Percentiles rank a stretch among this genome's conserved stretches.
These are phyloP conservation scores for Lachnellula willkommii DNA, from an alignment of 2,329 filamentous ascomycete species.

Conservation along the genomic window DNA sequence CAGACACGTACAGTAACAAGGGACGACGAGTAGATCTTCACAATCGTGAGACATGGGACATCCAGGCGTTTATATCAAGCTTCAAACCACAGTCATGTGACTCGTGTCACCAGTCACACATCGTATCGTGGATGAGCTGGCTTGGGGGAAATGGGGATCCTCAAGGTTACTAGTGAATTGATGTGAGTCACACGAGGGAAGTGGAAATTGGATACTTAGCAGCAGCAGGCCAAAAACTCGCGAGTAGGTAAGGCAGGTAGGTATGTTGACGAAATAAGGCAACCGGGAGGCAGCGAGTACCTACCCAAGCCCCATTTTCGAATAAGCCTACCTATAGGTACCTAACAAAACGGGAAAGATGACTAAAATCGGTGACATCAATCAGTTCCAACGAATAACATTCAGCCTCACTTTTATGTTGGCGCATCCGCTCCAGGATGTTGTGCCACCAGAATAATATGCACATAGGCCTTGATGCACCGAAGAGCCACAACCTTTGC, in stretches of 20 bases:
- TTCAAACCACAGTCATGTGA: not conserved
- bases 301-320: conserved; percentile 8
- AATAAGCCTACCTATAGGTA: conserved; percentile 4
- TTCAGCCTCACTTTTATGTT: not conserved
- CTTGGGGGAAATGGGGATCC: not conserved
- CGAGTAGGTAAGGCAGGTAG: conserved; percentile 4
- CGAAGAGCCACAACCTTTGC: not conserved
- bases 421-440: too few relatives aligned
- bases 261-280: conserved; percentile 11
- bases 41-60: not conserved
- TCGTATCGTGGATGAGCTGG: not conserved
- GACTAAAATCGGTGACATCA: not conserved
- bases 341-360: not conserved
- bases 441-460: not conserved
- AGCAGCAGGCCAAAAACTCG: conserved; percentile 10
- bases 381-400: not conserved
- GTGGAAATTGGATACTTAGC: conserved; percentile 11
- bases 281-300: conserved; percentile 17
- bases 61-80: not conserved
- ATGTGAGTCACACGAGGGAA: conserved; percentile 20
- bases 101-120: not conserved
- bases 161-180: not conserved
- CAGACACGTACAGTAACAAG: not conserved
- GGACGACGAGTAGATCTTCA: not conserved
- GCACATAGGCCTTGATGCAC: not conserved